phyloP scores from a whole-genome alignment of 2,329 filamentous ascomycete species.

The Knoxdaviesia proteae region DNA sequence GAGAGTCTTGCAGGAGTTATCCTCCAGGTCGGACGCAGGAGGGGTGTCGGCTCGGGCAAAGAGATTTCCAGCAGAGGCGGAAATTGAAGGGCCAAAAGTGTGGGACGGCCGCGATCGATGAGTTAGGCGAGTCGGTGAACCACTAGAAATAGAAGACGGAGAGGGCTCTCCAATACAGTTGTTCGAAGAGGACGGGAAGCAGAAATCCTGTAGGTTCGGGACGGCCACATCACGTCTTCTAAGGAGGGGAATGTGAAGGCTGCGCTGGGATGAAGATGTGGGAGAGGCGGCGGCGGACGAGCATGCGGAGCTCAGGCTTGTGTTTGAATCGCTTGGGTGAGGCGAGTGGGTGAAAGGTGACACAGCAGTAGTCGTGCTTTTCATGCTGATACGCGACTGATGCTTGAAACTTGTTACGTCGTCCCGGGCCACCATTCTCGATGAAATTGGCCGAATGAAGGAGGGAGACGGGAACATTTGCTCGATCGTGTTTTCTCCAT shows the following conservation, averaged over 20 bases:
- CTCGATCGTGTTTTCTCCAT: no score
- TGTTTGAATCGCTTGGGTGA: conserved; percentile 3
- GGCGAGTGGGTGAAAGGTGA: conserved; percentile 3
- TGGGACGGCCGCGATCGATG: no score
- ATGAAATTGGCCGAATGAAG: conserved; percentile 33
- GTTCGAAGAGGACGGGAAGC: no score
- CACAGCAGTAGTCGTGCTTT: conserved; percentile 2
- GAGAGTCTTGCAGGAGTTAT: conserved; percentile 3
- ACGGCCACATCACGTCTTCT: no score
- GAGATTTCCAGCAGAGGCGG: no score
- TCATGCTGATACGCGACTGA: conserved; percentile 7
- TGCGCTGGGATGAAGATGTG: background rate
- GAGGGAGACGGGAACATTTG: conserved; percentile 25
- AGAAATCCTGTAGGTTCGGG: no score
- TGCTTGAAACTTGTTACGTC: conserved; percentile 14
- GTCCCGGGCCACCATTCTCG: conserved; percentile 35
- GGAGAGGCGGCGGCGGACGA: no score
- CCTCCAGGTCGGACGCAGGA: conserved; percentile 11
- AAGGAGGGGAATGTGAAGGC: no score
- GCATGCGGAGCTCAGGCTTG: background rate
- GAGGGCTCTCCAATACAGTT: no score
- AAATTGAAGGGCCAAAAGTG: no score
- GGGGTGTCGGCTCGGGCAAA: conserved; percentile 12
- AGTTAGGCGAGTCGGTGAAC: no score
- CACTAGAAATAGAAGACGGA: no score